phyloP scores from a whole-genome alignment of 306 rosid genomes.

The Pyrus communis region DNA sequence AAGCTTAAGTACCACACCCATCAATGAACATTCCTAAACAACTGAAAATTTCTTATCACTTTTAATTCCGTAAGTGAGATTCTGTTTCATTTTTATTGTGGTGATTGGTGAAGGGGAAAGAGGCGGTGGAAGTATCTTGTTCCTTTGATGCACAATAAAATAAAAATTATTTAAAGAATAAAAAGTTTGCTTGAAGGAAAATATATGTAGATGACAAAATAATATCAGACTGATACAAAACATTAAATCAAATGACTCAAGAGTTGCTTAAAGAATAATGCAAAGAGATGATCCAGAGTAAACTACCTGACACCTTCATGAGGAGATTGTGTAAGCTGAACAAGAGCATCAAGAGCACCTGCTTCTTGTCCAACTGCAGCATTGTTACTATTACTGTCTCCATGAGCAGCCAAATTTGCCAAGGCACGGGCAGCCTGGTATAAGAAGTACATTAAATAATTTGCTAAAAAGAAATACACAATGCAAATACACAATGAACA shows the following conservation, averaged over 20 bases:
- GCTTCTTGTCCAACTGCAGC: constrained; percentile 99
- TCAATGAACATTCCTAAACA: neutral
- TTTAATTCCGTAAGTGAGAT: neutral
- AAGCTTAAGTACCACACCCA: neutral
- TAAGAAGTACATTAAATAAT: constrained; percentile 18
- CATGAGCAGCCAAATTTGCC: constrained; percentile 99
- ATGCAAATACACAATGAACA: neutral
- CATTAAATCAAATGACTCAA: neutral
- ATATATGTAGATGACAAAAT: neutral
- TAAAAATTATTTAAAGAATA: neutral
- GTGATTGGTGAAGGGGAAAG: neutral
- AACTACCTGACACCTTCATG: constrained; percentile 97
- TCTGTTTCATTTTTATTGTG: neutral
- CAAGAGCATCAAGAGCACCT: constrained; percentile 99
- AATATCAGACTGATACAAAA: neutral
- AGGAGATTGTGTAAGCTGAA: constrained; percentile 89
- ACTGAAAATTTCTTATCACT: neutral
- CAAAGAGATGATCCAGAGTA: neutral
- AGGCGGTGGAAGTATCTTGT: neutral
- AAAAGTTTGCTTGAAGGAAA: neutral
- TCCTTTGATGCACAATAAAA: neutral
- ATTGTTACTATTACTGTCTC: constrained; percentile 96
- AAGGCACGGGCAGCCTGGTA: constrained; percentile 98
- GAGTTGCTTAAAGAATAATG: neutral
- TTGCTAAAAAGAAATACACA: neutral